Evolutionary conservation across 2,329 filamentous ascomycete genomes (phyloP), one percentile per base, ranked within the genome.

Genomic region (Domatiomyces globalis): DNA sequence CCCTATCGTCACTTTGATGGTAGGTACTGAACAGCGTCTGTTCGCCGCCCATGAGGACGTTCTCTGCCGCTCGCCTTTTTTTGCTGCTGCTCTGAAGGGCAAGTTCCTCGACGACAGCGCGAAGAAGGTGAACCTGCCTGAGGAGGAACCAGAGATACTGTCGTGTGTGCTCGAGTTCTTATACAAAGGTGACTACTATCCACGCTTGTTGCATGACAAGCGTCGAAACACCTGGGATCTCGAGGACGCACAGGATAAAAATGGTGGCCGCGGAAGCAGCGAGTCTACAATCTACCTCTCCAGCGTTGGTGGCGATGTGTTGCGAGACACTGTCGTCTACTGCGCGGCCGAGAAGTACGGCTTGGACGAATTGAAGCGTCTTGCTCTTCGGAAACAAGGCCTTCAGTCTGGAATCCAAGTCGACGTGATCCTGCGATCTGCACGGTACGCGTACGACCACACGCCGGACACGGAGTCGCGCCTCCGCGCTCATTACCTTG

Each of bases 151-250:
- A 18, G 87, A 94, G 66, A 83, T 94, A 62, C 89, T 95, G 68
- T 94, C 87, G 6, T 88, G 84, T 5, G 77, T 95, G 9, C 80
- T 95, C 51, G 89, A 95, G 65, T 95, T 84, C 61, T 80, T 95
- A 51, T 94, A 94, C 77, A 94, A 94, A 70, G 88, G 88, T 57
- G 89, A 95, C 68, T 95, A 95, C 71, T 89, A 83, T 61, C 88
- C 89, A 2, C 83, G 84, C 17, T 75, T 94, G 20, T 70, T 87
- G 51, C 87, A 87, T 69, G 87, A 90, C 71, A 87, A 88, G 72
- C 81, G 83, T 57, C 78, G 79, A 51, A 81, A 87, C 66, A 82
- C 79, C 49, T 95, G 86, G 83, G 83, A 85, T 64, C 72, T 95
- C n/a, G 87, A 94, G 67, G 78, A 80, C 48, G 66, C 69, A 1